Evolutionary conservation across 1,284 basidiomycete species (phyloP), one percentile per base, ranked within the genome.

Genomic region (Ceratobasidium theobromae): DNA sequence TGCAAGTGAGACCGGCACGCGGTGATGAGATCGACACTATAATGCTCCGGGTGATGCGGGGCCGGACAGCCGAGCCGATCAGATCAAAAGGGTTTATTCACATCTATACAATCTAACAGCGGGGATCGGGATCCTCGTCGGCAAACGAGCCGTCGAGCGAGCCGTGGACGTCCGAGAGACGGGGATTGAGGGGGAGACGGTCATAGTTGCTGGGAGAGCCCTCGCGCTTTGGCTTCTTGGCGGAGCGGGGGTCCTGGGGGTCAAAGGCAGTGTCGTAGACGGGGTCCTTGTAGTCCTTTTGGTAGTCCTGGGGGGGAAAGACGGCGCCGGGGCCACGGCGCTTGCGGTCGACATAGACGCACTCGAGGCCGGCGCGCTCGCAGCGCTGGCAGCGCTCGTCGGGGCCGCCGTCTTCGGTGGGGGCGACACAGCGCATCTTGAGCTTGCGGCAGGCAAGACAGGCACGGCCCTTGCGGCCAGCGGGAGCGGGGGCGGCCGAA

Each of bases 381-480:
- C 60, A 64, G 2, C 60, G 60, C 38, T 64, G 48, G 18, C 60
- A 52, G 4, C 60, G 46, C 60, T 64, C 60, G 33, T 64, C 60
- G 14, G 48, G 60, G 23, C 60, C 60, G 23, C 33, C 48, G 33
- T 64, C 49, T 9, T 43, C 60, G 35, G 30, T 58, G 12, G 48
- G 60, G 5, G 60, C 60, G n/a, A 64, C 60, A 23, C 60, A 52
- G 1, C 60, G 60, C 60, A 57, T 52, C 27, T 54, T 67, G 53
- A 55, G 65, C 23, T 67, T 52, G 5, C 48, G 35, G 54, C 65
- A 57, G 4, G 53, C 53, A 18, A 67, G 48, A 53, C 70, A 71
- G 1, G 68, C 64, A 32, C 67, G 45, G 27, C 67, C 57, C 58
- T 64, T 62, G 18, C 69, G 69, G n/a, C 69, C 69, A 35, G 66